Evolutionary conservation across 2,329 filamentous ascomycete genomes (phyloP), one percentile per base, ranked within the genome.

Genomic region (Daldinia sp.): DNA sequence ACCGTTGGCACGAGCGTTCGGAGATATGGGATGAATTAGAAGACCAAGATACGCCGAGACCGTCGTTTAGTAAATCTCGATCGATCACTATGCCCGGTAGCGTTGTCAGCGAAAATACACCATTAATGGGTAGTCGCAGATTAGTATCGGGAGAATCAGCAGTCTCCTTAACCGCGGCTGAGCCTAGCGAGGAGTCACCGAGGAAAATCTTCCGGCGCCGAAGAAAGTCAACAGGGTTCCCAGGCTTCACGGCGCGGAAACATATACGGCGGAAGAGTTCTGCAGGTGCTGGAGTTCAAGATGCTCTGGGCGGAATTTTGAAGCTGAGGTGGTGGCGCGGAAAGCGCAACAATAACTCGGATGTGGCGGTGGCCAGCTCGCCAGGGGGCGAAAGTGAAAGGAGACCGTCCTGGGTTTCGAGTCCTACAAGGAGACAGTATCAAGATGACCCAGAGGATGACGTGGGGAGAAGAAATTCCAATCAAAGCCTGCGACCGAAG

Each of bases 11-110:
- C 63, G 92, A 96, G 77, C 88, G 88, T 0, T 89, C 89, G 39
- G 92, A 96, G 74, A 96, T 97, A 35, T 97, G 93, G 94, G 92
- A 90, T 63, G 93, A 97, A 78, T 85, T 97, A 13, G 91, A 96
- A 76, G 94, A 97, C 74, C 89, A 91, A 44, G 86, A 88, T 57
- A 80, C 81, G 20, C 78, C 81, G 33, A 81, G 78, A 63, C 81
- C 82, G 58, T 78, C 81, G 0, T 72, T 78, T 3, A 78, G 75
- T 46, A 81, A 84, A 51, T 77, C 80, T 26, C 83, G 86, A 13
- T 86, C 86, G 10, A 84, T 80, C 60, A 87, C 86, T 2, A 66
- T 88, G 39, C 84, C 86, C 6, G 60, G 61, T 15, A 71, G 60
- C 0, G 78, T 75, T 1, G 75, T 78, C 18, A 77, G 73, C 37